Base-by-base conservation (phyloP, 2,329 filamentous ascomycete genomes). In the Diaporthe sp. region DNA sequence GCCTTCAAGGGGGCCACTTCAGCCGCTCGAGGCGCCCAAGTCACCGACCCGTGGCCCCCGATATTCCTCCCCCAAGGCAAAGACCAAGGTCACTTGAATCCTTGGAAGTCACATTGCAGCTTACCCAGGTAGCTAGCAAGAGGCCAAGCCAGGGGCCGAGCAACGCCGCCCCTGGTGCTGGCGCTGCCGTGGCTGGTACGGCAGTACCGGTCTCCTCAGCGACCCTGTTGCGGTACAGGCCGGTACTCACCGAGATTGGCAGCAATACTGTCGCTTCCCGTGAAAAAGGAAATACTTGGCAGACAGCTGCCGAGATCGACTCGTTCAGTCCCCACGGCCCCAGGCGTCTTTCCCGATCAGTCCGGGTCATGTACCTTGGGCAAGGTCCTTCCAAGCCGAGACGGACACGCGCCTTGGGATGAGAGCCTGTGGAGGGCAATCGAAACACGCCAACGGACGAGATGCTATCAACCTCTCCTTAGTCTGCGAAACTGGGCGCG, bases 381-480 rank as follows among this genome's bases (percentile, higher is more conserved):
- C 5, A 22, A 45, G 38, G 38, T 17, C 38, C 58, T 64, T 15
- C n/a, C 25, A 64, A 28, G 40, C 58, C 58, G 58, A 64, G 22
- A 64, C 38, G 17, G 58, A 42, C 17, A 45, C 58, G 38, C 38
- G 40, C 38, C 58, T 64, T 64, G 25, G 38, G 58, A 64, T 5
- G 40, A 64, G 38, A 42, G 13, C 35, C 13, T 25, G 38, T 25
- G 35, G n/a, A 61, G n/a, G 58, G 58, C 35, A 45, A 42, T n/a
- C 57, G 57, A 61, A 61, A 61, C 58, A 61, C 58, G n/a, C 58
- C 58, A 28, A 61, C 58, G 28, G 38, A 61, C 45, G n/a, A 61
- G 58, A 64, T 64, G 58, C 58, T 45, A 40, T 45, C 58, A 45
- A 30, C 40, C 38, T 45, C 40, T 64, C 25, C 58, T 64, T 45